A percentile compares a stretch with the other conserved stretches of the same genome.
phyloP scores from a whole-genome alignment of 1,284 basidiomycete genomes.

The Schizophyllum commune region DNA sequence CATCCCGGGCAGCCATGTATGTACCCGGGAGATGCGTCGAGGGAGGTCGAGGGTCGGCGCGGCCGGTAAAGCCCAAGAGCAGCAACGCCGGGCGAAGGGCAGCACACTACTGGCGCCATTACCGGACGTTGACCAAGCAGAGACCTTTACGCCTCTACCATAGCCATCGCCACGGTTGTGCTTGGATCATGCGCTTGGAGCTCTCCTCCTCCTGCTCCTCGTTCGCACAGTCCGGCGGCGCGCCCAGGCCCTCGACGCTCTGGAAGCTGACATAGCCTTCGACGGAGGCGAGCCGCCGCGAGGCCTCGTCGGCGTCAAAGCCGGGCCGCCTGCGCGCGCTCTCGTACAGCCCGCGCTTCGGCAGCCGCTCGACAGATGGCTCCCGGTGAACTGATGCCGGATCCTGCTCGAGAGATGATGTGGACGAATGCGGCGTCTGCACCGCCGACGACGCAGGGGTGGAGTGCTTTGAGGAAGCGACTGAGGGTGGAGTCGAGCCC shows the following conservation, averaged over 20 bases:
- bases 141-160: background rate
- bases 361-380: background rate
- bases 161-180: background rate
- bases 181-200: background rate
- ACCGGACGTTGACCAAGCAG: background rate
- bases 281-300: background rate
- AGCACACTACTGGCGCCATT: too few relatives aligned
- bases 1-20: too few relatives aligned
- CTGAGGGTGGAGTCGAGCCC: background rate
- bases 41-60: too few relatives aligned
- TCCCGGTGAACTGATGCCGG: too few relatives aligned
- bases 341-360: background rate
- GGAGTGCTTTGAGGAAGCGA: conserved; percentile 8
- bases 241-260: background rate
- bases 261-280: background rate
- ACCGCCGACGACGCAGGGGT: conserved; percentile 7
- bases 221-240: background rate
- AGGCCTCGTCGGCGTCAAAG: background rate
- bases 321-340: background rate
- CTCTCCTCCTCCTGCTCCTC: background rate
- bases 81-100: too few relatives aligned
- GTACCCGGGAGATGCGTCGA: too few relatives aligned
- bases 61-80: too few relatives aligned
- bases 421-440: background rate
- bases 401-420: background rate